These are phyloP conservation scores for Talaromyces sp. DNA, from an alignment of 2,329 filamentous ascomycete species.

Conservation along the genomic window DNA sequence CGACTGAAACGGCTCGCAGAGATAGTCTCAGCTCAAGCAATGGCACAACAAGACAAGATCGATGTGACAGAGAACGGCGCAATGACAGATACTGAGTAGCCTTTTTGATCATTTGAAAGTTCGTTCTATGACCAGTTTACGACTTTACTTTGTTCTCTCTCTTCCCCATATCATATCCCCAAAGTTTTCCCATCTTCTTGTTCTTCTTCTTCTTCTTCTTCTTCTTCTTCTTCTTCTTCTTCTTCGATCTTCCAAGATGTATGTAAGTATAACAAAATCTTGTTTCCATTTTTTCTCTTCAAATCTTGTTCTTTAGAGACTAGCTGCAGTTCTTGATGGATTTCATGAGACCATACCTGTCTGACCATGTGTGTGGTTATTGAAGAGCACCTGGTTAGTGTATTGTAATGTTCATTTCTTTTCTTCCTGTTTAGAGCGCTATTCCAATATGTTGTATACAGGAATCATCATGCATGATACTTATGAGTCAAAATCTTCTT, in stretches of 20 bases:
- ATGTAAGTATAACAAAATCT: constrained; percentile 17
- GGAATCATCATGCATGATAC: background rate
- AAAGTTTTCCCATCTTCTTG: too few relatives aligned
- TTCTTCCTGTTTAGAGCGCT: background rate
- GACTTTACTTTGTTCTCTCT: constrained; percentile 14
- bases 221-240: background rate
- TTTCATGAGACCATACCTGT: background rate
- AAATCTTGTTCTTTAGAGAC: background rate
- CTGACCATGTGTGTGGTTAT: background rate
- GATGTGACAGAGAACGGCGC: constrained; percentile 43
- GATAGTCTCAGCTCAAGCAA: constrained; percentile 93
- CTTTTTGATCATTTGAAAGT: background rate
- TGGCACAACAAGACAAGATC: constrained; percentile 87
- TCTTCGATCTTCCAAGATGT: constrained; percentile 11
- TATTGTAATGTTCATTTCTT: background rate
- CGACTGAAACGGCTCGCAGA: constrained; percentile 94
- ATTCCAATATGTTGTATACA: background rate
- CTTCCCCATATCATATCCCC: background rate
- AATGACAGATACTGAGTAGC: constrained; percentile 12
- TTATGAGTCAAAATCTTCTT: background rate
- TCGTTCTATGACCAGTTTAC: constrained; percentile 17
- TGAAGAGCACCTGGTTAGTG: background rate
- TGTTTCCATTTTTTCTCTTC: background rate
- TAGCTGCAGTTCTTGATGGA: background rate
- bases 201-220: too few relatives aligned